Evolutionary conservation across 116 monocot species (phyloP).

Genomic region (Trichopus zeylanicus): DNA sequence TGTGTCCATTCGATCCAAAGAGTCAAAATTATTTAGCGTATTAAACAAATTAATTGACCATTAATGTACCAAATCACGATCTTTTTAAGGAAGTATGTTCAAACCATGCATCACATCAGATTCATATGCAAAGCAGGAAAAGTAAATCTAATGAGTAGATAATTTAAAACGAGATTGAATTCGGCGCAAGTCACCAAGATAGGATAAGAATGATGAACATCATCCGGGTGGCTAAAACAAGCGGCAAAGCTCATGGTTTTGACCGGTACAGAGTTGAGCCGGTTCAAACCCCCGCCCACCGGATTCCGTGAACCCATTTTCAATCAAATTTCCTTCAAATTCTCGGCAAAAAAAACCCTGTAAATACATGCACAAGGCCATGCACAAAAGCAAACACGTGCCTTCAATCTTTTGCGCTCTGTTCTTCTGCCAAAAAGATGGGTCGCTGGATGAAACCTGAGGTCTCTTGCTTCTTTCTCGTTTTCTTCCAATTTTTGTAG

Average conservation of each 20-base stretch:
- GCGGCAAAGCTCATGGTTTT: conserved; percentile 12
- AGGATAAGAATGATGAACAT: too few relatives aligned
- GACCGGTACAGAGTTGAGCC: not conserved
- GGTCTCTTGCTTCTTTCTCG: not conserved
- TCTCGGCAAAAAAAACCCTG: not conserved
- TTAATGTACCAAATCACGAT: too few relatives aligned
- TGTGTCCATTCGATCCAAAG: too few relatives aligned
- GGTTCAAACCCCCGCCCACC: not conserved
- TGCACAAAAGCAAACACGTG: not conserved
- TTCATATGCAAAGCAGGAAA: too few relatives aligned
- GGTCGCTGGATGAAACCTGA: conserved; percentile 36
- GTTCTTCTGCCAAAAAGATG: not conserved
- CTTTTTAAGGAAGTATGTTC: too few relatives aligned
- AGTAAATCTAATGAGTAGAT: too few relatives aligned
- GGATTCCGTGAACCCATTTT: not conserved
- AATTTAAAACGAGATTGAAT: too few relatives aligned
- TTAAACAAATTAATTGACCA: not conserved
- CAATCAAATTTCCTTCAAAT: not conserved
- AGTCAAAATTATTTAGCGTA: too few relatives aligned
- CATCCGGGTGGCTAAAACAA: conserved; percentile 1
- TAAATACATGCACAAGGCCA: conserved; percentile 1
- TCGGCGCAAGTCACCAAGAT: too few relatives aligned
- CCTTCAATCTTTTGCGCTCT: not conserved
- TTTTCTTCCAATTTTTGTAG: too few relatives aligned
- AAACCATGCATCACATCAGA: too few relatives aligned